Conservation (phyloP, 75 land plant genomes). For the Larix kaempferi region DNA sequence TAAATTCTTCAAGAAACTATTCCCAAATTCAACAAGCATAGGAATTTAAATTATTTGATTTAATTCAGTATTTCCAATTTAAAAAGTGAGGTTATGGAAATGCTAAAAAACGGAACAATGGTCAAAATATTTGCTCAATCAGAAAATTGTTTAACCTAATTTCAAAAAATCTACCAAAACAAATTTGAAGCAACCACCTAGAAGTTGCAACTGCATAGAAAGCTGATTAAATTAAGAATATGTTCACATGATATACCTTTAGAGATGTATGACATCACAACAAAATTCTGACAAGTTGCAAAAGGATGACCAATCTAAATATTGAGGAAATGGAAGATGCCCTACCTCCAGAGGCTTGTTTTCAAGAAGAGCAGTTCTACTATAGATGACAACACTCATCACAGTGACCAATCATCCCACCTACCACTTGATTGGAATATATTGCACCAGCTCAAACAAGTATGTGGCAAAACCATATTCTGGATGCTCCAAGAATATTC, state of each 20-base stretch:
- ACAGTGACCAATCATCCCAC: conserved; percentile 64
- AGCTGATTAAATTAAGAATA: conserved; percentile 1
- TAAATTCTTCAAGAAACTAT: neutral
- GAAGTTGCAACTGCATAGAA: conserved; percentile 7
- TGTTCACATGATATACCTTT: neutral
- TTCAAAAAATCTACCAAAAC: neutral
- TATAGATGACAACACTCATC: conserved; percentile 65
- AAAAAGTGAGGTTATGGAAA: neutral
- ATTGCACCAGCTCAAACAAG: conserved; percentile 77
- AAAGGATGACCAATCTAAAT: neutral
- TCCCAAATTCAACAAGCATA: neutral
- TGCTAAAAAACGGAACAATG: neutral
- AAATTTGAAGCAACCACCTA: neutral
- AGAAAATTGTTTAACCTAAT: neutral
- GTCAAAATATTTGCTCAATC: neutral
- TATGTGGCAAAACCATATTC: conserved; percentile 96
- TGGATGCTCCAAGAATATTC: conserved; percentile 88
- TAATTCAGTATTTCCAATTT: neutral
- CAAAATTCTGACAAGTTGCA: neutral
- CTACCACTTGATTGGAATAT: conserved; percentile 78
- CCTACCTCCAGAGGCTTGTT: conserved; percentile 71
- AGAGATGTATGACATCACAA: neutral
- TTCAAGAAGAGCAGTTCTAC: conserved; percentile 68
- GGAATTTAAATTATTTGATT: neutral
- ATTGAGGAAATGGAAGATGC: neutral